These are phyloP conservation scores for Cladosporium sp. DNA, from an alignment of 2,329 filamentous ascomycete species.

Conservation along the genomic window DNA sequence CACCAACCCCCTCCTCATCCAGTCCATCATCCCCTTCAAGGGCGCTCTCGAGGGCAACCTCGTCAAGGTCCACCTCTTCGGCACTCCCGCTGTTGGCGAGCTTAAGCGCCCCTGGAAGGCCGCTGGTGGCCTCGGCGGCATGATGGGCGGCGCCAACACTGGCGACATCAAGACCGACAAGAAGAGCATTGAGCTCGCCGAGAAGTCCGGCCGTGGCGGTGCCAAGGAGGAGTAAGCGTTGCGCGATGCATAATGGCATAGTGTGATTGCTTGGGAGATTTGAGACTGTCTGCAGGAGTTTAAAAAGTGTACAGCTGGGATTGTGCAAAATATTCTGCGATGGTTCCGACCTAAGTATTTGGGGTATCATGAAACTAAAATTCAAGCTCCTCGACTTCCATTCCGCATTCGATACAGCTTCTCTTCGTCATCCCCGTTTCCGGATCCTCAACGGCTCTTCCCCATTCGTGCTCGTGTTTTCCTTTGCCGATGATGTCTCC, in stretches of 20 bases:
- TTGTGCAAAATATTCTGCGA: not conserved
- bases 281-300: not conserved
- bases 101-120: constrained; percentile 96
- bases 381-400: constrained; percentile 67
- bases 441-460: constrained; percentile 57
- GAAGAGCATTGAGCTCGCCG: constrained; percentile 56
- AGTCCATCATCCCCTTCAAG: constrained; percentile 98
- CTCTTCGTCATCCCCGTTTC: constrained; percentile 76
- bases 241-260: not conserved
- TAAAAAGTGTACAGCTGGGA: constrained; percentile 1
- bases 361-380: constrained; percentile 45
- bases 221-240: constrained; percentile 52
- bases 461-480: constrained; percentile 89
- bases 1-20: constrained; percentile 98
- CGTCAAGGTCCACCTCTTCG: constrained; percentile 91
- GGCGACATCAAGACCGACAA: constrained; percentile 79
- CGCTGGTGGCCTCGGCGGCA: constrained; percentile 76
- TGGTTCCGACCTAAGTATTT: constrained; percentile 1
- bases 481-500: constrained; percentile 70
- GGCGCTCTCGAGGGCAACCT: constrained; percentile 91
- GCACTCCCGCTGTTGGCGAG: constrained; percentile 82
- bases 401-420: constrained; percentile 66
- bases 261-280: not conserved
- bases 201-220: constrained; percentile 52
- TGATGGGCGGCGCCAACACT: constrained; percentile 59